Percentiles rank a stretch among this genome's conserved stretches.
Conservation (phyloP, 768 basidiomycete genomes). For the Rhodosporidiobolus odoratus region DNA sequence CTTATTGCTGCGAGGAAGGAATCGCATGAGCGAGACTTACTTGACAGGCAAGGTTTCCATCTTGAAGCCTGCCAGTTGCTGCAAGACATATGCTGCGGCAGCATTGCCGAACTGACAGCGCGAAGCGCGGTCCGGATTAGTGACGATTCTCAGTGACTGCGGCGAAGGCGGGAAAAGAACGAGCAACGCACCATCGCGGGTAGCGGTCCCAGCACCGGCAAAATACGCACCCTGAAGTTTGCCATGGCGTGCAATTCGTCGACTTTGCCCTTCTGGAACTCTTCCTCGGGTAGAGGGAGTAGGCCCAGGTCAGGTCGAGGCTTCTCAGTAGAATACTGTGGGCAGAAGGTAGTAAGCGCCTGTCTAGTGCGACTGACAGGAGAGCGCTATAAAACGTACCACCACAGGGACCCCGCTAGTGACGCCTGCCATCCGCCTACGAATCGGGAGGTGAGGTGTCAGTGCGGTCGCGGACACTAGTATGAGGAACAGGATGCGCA, state of each 20-base stretch:
- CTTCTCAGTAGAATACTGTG: constrained; percentile 81
- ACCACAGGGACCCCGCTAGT: constrained; percentile 47
- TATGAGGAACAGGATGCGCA: constrained; percentile 4
- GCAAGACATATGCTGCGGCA: constrained; percentile 79
- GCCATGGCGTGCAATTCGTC: constrained; percentile 84
- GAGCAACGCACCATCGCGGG: constrained; percentile 37
- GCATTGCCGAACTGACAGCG: constrained; percentile 78
- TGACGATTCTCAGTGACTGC: not conserved
- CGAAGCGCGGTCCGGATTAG: no score
- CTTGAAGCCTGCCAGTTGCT: constrained; percentile 75
- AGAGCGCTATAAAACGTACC: constrained; percentile 42
- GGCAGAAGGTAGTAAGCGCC: constrained; percentile 58
- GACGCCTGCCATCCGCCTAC: constrained; percentile 43
- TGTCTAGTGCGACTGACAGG: constrained; percentile 25
- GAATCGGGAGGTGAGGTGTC: not conserved
- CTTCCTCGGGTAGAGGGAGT: constrained; percentile 82
- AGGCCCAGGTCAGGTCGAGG: constrained; percentile 69
- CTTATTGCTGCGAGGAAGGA: not conserved
- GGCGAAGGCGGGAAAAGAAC: not conserved
- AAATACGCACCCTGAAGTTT: constrained; percentile 86
- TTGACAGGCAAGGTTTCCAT: constrained; percentile 85
- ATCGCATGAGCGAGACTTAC: constrained; percentile 58
- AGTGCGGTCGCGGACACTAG: not conserved
- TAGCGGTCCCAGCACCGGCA: constrained; percentile 72
- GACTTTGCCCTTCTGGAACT: constrained; percentile 81